Conservation (phyloP, 805 yeast species). For the Candida berthetii region DNA sequence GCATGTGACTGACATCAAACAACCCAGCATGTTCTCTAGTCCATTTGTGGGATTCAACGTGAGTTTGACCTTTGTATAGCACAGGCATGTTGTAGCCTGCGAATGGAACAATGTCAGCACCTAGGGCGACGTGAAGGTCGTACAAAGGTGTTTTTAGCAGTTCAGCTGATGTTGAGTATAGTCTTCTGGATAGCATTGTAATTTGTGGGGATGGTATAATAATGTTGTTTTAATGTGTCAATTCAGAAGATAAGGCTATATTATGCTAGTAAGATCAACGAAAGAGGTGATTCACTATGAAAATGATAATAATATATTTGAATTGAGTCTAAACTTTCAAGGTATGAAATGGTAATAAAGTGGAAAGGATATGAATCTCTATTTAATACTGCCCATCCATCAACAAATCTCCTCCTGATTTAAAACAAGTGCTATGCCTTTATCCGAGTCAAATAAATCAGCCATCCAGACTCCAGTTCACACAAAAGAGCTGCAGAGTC, state of each 20-base stretch:
- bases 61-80: slow-evolving; percentile 75
- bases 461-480: too few relatives aligned
- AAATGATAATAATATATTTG: background rate
- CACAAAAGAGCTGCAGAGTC: too few relatives aligned
- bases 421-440: too few relatives aligned
- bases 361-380: too few relatives aligned
- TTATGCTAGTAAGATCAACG: too few relatives aligned
- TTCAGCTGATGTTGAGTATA: slow-evolving; percentile 23
- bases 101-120: slow-evolving; percentile 91
- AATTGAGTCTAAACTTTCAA: background rate
- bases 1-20: slow-evolving; percentile 97
- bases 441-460: too few relatives aligned
- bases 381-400: too few relatives aligned
- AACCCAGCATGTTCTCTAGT: slow-evolving; percentile 83
- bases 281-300: too few relatives aligned
- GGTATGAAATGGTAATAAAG: too few relatives aligned
- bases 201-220: background rate
- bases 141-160: slow-evolving; percentile 68
- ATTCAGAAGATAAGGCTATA: too few relatives aligned
- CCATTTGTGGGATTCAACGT: slow-evolving; percentile 93
- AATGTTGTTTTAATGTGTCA: background rate
- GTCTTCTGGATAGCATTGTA: slow-evolving; percentile 15
- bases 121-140: slow-evolving; percentile 69
- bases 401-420: too few relatives aligned
- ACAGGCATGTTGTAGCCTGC: slow-evolving; percentile 98